Conservation (phyloP, 2,329 filamentous ascomycete species). For the Cordyceps militaris region DNA sequence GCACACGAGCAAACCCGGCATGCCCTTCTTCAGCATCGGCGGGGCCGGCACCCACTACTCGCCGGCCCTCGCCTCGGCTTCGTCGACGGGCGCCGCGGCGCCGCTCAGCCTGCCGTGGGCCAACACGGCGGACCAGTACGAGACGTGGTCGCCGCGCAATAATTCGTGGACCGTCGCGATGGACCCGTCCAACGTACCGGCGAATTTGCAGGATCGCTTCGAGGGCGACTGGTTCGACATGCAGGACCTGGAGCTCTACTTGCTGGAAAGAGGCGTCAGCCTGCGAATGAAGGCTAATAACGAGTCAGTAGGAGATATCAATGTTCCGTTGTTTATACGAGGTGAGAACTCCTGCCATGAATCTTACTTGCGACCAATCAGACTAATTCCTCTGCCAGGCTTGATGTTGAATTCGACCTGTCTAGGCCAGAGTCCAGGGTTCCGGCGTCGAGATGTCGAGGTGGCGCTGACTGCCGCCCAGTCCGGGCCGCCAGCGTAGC, state of each 20-base stretch:
- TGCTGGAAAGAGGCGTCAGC: conserved; percentile 10
- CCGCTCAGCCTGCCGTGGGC: conserved; percentile 8
- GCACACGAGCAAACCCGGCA: not conserved
- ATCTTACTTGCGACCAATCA: not conserved
- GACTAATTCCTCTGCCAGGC: not conserved
- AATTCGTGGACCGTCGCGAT: conserved; percentile 11
- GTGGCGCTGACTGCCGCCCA: conserved; percentile 5
- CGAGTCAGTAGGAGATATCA: not conserved
- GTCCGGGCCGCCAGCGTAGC: not conserved
- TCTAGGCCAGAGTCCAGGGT: conserved; percentile 14
- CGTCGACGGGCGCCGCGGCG: not conserved
- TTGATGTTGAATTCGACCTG: conserved; percentile 13
- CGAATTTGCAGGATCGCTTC: conserved; percentile 12
- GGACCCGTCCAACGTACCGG: conserved; percentile 11
- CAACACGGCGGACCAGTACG: conserved; percentile 5
- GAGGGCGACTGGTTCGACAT: conserved; percentile 17
- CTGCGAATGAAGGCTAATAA: not conserved
- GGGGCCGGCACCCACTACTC: conserved; percentile 48
- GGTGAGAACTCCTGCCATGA: not conserved
- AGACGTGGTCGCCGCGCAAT: conserved; percentile 3
- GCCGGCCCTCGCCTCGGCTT: not conserved
- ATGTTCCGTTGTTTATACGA: conserved; percentile 7
- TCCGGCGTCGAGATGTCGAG: conserved; percentile 15
- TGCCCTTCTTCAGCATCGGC: conserved; percentile 56
- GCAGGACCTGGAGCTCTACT: conserved; percentile 16